Percentiles rank a stretch among this genome's conserved stretches.
phyloP scores from a whole-genome alignment of 148 eudicot species.

The Silene conica region DNA sequence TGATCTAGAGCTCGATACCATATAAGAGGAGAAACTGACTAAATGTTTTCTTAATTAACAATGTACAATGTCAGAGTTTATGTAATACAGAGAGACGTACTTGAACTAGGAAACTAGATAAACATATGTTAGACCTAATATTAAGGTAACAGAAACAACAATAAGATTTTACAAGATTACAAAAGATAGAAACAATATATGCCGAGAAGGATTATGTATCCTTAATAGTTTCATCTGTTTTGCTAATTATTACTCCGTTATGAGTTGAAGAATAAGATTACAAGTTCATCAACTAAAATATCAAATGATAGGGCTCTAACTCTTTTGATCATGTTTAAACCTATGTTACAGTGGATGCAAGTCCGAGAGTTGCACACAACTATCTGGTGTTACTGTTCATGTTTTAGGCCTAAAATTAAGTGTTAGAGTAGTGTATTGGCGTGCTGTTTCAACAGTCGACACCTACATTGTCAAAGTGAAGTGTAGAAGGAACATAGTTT shows the following conservation, averaged over 20 bases:
- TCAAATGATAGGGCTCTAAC: background rate
- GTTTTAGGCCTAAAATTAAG: background rate
- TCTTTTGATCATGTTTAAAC: background rate
- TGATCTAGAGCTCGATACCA: no score
- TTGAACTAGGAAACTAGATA: no score
- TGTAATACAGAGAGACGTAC: no score
- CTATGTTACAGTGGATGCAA: background rate
- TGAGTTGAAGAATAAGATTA: background rate
- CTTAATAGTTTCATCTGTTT: background rate
- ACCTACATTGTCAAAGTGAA: background rate
- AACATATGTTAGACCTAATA: no score
- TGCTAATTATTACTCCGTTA: background rate
- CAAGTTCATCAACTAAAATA: background rate
- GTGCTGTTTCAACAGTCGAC: background rate
- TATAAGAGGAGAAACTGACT: no score
- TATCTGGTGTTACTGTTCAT: background rate
- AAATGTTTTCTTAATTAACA: no score
- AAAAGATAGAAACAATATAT: no score
- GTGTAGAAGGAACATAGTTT: background rate
- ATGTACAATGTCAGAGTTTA: no score
- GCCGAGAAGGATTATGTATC: no score
- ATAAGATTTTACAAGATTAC: no score
- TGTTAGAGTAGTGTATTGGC: background rate
- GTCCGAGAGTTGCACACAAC: background rate
- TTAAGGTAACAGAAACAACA: no score